Base-by-base conservation (phyloP, 2,329 filamentous ascomycete species). In the Fusarium pininemorale region DNA sequence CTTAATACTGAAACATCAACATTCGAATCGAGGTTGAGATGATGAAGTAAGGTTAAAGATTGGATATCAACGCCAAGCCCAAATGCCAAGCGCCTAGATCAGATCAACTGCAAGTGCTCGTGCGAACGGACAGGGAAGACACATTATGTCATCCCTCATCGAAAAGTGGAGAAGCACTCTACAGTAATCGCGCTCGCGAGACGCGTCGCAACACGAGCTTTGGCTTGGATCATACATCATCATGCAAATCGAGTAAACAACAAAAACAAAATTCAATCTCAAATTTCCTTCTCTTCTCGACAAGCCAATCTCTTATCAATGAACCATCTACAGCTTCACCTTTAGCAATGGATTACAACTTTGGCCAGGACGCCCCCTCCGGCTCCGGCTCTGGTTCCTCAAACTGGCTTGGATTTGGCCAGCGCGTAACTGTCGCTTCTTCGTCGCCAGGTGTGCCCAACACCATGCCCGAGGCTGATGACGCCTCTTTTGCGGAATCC, bases 401-500 rank as follows among this genome's bases (percentile, higher is more conserved):
- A 37, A 54, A 64, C 30, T 74, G 76, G 76, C 53, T 77, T 16
- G 62, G 66, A 39, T 75, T 74, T 55, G 68, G 70, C 16, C 75
- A 67, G 63, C 75, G 71, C 47, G 66, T 45, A 30, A 45, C 66
- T 22, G 64, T 70, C 26, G 55, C 69, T 45, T 64, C 69, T 35
- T 76, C 75, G 12, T 76, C 75, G n/a, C 73, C 71, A 20, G 58
- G 57, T 60, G 64, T 58, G 37, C 66, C 74, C 13, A 66, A 67
- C 44, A 51, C 45, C 8, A 45, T 74, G 55, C 65, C 62, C 4
- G 67, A 69, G 6, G 20, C 39, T 30, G 76, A 78, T 18, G 75
- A 78, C 30, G 28, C 54, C 18, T 76, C 75, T n/a, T 78, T 78
- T 37, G 75, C 76, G n/a, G 76, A 78, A 28, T 78, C 76, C 1